A percentile compares a stretch with the other conserved stretches of the same genome.
Conservation (phyloP, 2,329 filamentous ascomycete species). For the Microdochium nivale region DNA sequence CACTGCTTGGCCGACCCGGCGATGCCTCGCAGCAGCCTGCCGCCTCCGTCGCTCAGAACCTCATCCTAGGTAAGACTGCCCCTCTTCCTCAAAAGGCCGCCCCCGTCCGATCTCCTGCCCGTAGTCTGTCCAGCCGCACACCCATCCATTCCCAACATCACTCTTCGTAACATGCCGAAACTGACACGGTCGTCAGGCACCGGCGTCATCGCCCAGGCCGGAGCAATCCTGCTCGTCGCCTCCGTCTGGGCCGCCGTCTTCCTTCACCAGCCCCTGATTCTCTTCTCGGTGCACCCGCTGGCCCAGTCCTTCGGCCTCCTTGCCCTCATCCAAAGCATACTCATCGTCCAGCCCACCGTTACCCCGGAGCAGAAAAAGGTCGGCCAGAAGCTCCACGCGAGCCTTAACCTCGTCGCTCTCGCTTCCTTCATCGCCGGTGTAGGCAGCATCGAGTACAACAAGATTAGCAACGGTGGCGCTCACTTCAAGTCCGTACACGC, state of each 20-base stretch:
- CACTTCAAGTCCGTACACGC: constrained; percentile 80
- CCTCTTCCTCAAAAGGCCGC: neutral
- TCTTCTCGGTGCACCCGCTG: constrained; percentile 87
- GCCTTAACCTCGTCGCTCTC: constrained; percentile 59
- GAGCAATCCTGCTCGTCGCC: constrained; percentile 63
- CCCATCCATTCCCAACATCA: neutral
- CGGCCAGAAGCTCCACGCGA: constrained; percentile 55
- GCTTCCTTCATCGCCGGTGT: constrained; percentile 56
- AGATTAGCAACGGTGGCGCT: constrained; percentile 53
- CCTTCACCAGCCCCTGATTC: constrained; percentile 52
- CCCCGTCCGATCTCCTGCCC: neutral
- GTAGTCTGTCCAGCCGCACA: neutral
- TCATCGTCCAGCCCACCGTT: constrained; percentile 82
- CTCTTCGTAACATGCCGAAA: constrained; percentile 14
- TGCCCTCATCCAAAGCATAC: constrained; percentile 67
- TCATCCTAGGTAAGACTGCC: constrained; percentile 57
- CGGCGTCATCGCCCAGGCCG: constrained; percentile 70
- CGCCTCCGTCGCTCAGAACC: constrained; percentile 58
- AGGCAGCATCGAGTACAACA: constrained; percentile 75
- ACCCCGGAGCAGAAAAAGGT: constrained; percentile 63
- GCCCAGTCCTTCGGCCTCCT: constrained; percentile 59
- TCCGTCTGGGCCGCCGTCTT: constrained; percentile 75
- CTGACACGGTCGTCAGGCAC: constrained; percentile 52
- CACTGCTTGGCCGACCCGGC: constrained; percentile 61
- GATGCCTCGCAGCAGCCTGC: constrained; percentile 64